A percentile compares a stretch with the other conserved stretches of the same genome.
Conservation (phyloP, 306 rosid species). For the Cucumis melo region DNA sequence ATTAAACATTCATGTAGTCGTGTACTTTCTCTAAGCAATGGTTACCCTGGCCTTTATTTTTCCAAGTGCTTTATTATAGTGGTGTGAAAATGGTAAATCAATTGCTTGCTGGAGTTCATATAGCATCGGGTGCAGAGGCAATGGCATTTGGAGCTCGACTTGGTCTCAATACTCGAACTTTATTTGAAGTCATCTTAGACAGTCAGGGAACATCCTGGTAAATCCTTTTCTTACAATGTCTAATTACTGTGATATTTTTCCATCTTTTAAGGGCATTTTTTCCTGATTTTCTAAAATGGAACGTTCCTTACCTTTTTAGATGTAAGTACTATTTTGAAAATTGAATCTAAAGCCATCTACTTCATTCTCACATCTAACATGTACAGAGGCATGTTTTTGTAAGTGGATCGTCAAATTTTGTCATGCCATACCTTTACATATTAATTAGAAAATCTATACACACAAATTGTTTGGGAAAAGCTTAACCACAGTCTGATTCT, state of each 20-base stretch:
- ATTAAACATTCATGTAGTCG: background rate
- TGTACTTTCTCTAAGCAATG: background rate
- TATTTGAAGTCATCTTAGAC: conserved; percentile 60
- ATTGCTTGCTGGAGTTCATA: conserved; percentile 97
- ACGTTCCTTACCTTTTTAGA: background rate
- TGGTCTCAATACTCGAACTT: conserved; percentile 61
- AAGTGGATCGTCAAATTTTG: background rate
- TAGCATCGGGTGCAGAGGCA: conserved; percentile 93
- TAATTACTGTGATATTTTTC: background rate
- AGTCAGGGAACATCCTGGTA: conserved; percentile 92
- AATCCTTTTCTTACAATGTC: background rate
- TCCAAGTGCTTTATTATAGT: conserved; percentile 31
- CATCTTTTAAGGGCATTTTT: background rate
- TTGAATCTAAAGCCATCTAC: background rate
- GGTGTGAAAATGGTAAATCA: conserved; percentile 94
- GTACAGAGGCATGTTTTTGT: background rate
- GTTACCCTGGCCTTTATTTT: conserved; percentile 4
- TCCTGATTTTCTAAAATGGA: background rate
- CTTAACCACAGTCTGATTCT: background rate
- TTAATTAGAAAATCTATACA: background rate
- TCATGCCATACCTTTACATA: background rate
- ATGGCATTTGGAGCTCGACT: conserved; percentile 87
- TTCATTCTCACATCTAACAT: background rate
- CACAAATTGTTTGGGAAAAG: background rate
- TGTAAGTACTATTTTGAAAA: background rate